These are phyloP conservation scores for Carex arenaria DNA, from an alignment of 202 grass and related monocot species.

Conservation along the genomic window DNA sequence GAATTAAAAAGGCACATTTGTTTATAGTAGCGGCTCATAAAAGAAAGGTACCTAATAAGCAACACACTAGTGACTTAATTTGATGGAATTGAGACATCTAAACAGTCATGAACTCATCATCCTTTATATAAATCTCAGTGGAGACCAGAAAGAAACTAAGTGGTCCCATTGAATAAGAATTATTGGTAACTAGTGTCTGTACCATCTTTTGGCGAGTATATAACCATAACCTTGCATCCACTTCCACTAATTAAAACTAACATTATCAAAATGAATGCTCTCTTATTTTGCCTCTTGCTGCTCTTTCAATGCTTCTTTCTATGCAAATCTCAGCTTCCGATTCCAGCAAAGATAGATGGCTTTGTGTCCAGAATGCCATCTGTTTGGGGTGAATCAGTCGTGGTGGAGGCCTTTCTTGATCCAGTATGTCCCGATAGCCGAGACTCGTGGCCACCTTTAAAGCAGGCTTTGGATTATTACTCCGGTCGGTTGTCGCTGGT, in stretches of 20 bases:
- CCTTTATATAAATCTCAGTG: neutral
- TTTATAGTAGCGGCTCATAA: neutral
- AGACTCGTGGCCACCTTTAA: slow-evolving; percentile 65
- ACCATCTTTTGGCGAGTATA: neutral
- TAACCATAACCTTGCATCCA: neutral
- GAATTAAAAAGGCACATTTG: neutral
- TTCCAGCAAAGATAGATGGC: slow-evolving; percentile 66
- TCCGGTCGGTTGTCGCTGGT: slow-evolving; percentile 43
- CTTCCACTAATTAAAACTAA: neutral
- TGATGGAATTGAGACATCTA: neutral
- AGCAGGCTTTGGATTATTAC: slow-evolving; percentile 54
- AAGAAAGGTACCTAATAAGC: neutral
- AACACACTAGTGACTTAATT: neutral
- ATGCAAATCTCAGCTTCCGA: slow-evolving; percentile 48
- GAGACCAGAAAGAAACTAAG: neutral
- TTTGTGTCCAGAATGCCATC: slow-evolving; percentile 45
- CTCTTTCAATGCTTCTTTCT: slow-evolving; percentile 1
- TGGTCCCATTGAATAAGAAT: neutral
- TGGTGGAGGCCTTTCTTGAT: slow-evolving; percentile 86
- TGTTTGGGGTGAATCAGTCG: slow-evolving; percentile 62
- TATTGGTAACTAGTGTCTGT: neutral
- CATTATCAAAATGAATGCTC: neutral
- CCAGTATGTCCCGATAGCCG: slow-evolving; percentile 91
- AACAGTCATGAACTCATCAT: neutral
- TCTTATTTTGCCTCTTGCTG: neutral